phyloP scores from a whole-genome alignment of 2,329 filamentous ascomycete genomes.

The Hypoxylon sp. region DNA sequence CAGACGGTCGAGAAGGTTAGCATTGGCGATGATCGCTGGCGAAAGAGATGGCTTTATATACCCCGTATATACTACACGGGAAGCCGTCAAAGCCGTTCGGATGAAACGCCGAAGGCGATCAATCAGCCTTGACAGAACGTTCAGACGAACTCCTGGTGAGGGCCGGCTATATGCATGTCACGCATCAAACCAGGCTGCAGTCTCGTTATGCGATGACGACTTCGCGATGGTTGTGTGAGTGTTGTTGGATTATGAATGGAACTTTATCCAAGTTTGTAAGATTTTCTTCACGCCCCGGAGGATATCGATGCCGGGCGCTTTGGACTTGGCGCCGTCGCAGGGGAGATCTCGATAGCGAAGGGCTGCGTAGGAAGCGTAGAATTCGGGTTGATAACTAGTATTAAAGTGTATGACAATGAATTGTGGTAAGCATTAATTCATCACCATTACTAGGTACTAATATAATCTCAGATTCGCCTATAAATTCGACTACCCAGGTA shows the following conservation, averaged over 20 bases:
- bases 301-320: constrained; percentile 28
- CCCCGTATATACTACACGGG: too few relatives aligned
- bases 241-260: constrained; percentile 25
- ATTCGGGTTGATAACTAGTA: neutral
- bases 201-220: constrained; percentile 16
- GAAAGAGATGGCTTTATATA: constrained; percentile 3
- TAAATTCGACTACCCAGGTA: too few relatives aligned
- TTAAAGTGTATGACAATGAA: neutral
- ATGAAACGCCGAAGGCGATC: constrained; percentile 35
- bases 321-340: constrained; percentile 36
- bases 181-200: constrained; percentile 8
- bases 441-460: neutral
- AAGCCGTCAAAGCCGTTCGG: constrained; percentile 16
- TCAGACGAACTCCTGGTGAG: constrained; percentile 13
- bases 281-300: constrained; percentile 19
- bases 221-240: neutral
- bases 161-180: neutral
- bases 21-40: constrained; percentile 19
- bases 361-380: neutral
- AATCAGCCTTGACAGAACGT: constrained; percentile 21
- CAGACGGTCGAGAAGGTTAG: neutral
- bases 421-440: neutral
- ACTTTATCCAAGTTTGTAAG: constrained; percentile 37
- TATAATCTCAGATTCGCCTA: neutral
- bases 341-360: constrained; percentile 5